Base-by-base conservation (phyloP, 192 early-diverging fungal species). In the Kappamyces sp. region DNA sequence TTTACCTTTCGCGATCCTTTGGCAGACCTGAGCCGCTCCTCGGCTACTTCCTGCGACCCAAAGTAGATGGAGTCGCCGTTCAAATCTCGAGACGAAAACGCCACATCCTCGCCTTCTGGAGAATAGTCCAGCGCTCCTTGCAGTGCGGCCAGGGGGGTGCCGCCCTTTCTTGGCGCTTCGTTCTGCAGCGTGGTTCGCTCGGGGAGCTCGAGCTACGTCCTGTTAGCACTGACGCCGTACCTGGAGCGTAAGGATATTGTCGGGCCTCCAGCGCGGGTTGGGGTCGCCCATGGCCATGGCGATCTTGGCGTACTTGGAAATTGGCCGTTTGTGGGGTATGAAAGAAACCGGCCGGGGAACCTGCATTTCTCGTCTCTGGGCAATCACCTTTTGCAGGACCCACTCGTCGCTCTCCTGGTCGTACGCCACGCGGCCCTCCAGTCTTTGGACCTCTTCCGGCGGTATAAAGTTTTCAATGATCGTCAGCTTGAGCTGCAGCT, bases 391-490 rank as follows among this genome's bases (percentile, higher is more conserved):
- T 33, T 53, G 54, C 29, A 84, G 49, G 3, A 64, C 55, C 78
- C 78, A 81, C 14, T 78, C 80, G 42, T 79, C 80, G 11, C 49
- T 64, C 53, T 81, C 80, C 42, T 72, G 72, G 49, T 81, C 73
- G 36, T 73, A 83, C 29, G 52, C 49, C 4, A 74, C 76, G n/a
- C 76, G 40, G 35, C 39, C 39, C 55, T 83, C 80, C 3, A 81
- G 60, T 50, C 77, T 81, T 33, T 53, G 15, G 29, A 76, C 34
- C 37, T 83, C 79, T 14, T 81, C 76, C 14, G 31, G 34, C 3
- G 82, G 80, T 14, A 84, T 70, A 53, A 84, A 84, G 48, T 82
- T 74, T 11, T 84, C 78, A 11, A 83, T 72, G 15, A 84, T 66
- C 4, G 77, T 50, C 11, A 64, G 57, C 58, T 80, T 86, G 46